These are phyloP conservation scores for Golubevia pallescens DNA, from an alignment of 1,284 basidiomycete species.

Conservation along the genomic window DNA sequence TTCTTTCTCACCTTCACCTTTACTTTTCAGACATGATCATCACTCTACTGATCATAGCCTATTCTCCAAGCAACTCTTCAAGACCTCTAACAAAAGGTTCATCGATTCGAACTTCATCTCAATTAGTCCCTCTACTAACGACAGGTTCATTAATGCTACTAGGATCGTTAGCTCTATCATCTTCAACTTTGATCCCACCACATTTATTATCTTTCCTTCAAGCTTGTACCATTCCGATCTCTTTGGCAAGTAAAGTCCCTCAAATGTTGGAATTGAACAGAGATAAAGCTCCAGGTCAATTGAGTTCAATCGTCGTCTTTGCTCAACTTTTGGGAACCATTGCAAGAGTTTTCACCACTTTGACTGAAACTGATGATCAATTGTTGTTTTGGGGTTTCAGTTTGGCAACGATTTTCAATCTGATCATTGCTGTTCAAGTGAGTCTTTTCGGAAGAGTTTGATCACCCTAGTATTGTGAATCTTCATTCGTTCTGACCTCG, in stretches of 20 bases:
- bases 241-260: slow-evolving; percentile 56
- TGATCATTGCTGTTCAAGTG: slow-evolving; percentile 13
- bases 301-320: slow-evolving; percentile 60
- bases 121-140: slow-evolving; percentile 79
- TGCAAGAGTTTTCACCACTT: slow-evolving; percentile 59
- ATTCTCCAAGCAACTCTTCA: slow-evolving; percentile 39
- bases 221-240: slow-evolving; percentile 54
- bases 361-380: slow-evolving; percentile 59
- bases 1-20: not conserved
- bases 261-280: slow-evolving; percentile 58
- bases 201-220: slow-evolving; percentile 43
- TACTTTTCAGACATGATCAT: slow-evolving; percentile 51
- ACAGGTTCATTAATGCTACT: slow-evolving; percentile 82
- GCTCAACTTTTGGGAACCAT: slow-evolving; percentile 57
- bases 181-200: slow-evolving; percentile 32
- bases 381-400: slow-evolving; percentile 59
- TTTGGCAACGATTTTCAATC: slow-evolving; percentile 59
- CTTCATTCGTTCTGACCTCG: not conserved
- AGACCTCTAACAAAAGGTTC: slow-evolving; percentile 30
- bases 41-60: slow-evolving; percentile 48
- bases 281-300: slow-evolving; percentile 51
- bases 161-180: slow-evolving; percentile 70
- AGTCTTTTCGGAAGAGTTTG: too few relatives aligned
- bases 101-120: slow-evolving; percentile 71
- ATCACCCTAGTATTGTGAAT: not conserved